Evolutionary conservation across 257 asterid genomes (phyloP).

Genomic region (Penstemon barbatus): DNA sequence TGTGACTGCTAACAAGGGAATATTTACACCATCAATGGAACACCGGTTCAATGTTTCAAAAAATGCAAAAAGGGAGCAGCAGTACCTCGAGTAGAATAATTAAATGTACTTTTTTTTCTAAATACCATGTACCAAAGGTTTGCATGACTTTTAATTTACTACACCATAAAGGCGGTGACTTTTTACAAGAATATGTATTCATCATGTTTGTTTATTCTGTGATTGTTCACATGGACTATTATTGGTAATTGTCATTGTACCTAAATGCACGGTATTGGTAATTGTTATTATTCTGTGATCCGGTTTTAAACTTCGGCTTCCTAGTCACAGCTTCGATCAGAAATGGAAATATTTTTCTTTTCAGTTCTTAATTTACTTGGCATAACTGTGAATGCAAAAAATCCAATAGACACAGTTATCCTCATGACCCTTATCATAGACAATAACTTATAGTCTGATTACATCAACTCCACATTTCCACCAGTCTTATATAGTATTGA

Average conservation of each 20-base stretch:
- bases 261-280: no score
- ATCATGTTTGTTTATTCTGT: background rate
- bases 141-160: background rate
- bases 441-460: slow-evolving; percentile 17
- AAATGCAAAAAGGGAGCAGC: slow-evolving; percentile 5
- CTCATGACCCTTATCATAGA: slow-evolving; percentile 4
- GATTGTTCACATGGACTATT: background rate
- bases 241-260: no score
- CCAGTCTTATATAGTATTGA: slow-evolving; percentile 1
- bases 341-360: no score
- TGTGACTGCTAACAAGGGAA: slow-evolving; percentile 12
- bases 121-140: background rate
- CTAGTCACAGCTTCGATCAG: no score
- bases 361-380: no score
- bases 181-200: background rate
- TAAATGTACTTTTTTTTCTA: background rate
- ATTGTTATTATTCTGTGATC: no score
- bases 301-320: no score
- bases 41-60: slow-evolving; percentile 2
- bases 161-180: background rate
- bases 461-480: background rate
- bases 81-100: background rate
- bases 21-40: slow-evolving; percentile 11
- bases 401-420: background rate
- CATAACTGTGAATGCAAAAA: background rate